Evolutionary conservation across 331 rosid genomes (phyloP).

Genomic region (Pyracantha coccinea): DNA sequence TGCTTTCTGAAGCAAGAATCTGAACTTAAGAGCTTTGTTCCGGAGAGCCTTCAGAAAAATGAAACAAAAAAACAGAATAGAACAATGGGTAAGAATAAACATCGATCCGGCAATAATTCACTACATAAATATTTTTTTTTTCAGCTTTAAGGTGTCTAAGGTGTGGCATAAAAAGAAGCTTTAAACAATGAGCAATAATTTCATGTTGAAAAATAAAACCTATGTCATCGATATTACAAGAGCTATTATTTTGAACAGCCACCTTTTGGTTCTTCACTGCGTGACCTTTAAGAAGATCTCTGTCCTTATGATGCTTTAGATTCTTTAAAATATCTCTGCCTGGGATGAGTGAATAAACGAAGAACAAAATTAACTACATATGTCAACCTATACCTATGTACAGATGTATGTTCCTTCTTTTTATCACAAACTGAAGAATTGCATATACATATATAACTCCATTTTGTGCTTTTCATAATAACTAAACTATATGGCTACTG

Average conservation of each 20-base stretch:
- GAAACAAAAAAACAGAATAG: not conserved
- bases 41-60: slow-evolving; percentile 53
- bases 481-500: not conserved
- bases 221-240: not conserved
- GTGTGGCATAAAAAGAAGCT: not conserved
- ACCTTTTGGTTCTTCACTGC: slow-evolving; percentile 85
- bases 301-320: no score
- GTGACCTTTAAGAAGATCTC: slow-evolving; percentile 75
- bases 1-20: slow-evolving; percentile 77
- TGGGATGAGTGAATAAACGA: not conserved
- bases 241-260: not conserved
- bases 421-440: no score
- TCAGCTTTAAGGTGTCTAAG: no score
- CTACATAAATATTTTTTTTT: not conserved
- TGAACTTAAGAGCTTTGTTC: slow-evolving; percentile 86
- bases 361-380: not conserved
- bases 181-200: no score
- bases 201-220: not conserved
- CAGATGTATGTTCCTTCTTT: no score
- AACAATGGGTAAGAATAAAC: not conserved
- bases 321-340: slow-evolving; percentile 61
- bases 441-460: no score
- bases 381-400: not conserved
- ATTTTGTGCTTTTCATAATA: not conserved
- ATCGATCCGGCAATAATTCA: not conserved